phyloP scores from a whole-genome alignment of 169 alveolate genomes.

The Amoebophrya sp. region DNA sequence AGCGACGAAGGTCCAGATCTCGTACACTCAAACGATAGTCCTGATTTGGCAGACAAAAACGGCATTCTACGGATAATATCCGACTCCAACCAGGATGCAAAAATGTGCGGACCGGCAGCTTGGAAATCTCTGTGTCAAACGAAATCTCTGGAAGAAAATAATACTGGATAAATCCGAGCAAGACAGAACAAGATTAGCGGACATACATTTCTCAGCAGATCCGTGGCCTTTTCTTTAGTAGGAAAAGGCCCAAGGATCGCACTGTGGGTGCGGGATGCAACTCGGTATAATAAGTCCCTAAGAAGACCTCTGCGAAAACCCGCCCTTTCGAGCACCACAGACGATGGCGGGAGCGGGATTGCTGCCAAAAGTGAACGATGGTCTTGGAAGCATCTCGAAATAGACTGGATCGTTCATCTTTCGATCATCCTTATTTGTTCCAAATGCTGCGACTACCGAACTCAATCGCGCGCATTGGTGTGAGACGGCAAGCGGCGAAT shows the following conservation, averaged over 20 bases:
- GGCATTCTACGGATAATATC: not conserved
- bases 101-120: not conserved
- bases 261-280: too few relatives aligned
- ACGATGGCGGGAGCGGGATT: not conserved
- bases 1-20: not conserved
- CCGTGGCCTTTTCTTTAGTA: too few relatives aligned
- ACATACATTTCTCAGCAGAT: too few relatives aligned
- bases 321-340: not conserved
- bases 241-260: too few relatives aligned
- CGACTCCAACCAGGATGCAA: not conserved
- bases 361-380: not conserved
- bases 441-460: too few relatives aligned
- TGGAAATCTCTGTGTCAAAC: not conserved
- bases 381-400: not conserved
- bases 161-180: not conserved
- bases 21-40: not conserved
- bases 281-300: too few relatives aligned
- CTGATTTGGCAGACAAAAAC: not conserved
- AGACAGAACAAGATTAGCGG: too few relatives aligned
- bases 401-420: too few relatives aligned
- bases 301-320: not conserved
- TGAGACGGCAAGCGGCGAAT: too few relatives aligned
- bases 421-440: too few relatives aligned
- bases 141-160: not conserved
- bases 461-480: too few relatives aligned